Evolutionary conservation across 805 yeast species (phyloP), one percentile per base, ranked within the genome.

Genomic region (Wickerhamomyces mucosus): DNA sequence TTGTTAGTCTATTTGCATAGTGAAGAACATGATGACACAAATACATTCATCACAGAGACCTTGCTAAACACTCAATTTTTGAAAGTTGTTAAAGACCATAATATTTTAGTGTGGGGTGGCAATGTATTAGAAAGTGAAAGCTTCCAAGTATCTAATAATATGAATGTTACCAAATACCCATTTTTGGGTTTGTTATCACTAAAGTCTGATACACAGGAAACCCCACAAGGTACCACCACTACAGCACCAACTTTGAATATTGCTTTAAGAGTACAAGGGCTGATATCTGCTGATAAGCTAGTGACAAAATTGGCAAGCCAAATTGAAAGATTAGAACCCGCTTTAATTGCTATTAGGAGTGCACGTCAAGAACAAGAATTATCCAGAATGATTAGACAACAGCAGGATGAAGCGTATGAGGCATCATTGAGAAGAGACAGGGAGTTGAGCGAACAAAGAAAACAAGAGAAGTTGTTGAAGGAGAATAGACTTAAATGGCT

Each of bases 61-160:
- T 51, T 85, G 28, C 57, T 75, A 26, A 62, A 70, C 36, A 66
- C 63, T 3, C 54, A 51, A 17, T 72, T 82, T 33, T 56, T 70
- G 11, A 53, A 61, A 22, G 61, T 65, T 43, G 48, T 74, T 32
- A 57, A 56, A 15, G 67, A 69, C 15, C 67, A 65, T 28, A 67
- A 81, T 27, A 51, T 78, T 3, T 41, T 83, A 4, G 56, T 83
- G 2, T 89, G 97, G 97, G 94, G 88, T 26, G 95, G 96, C 7
- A 78, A 83, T 48, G 71, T 80, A 16, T 67, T 70, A n/a, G 75
- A 75, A 35, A 73, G 86, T 15, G 97, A 89, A 53, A 83, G 89
- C 2, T 76, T 72, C 48, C 94, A 84, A 45, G 76, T 85, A 12
- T 80, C 94, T 0, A 77, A 80, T 47, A 74, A 78, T 23, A 67